Base-by-base conservation (phyloP, 805 yeast species). In the Saccharomycopsis sp. region DNA sequence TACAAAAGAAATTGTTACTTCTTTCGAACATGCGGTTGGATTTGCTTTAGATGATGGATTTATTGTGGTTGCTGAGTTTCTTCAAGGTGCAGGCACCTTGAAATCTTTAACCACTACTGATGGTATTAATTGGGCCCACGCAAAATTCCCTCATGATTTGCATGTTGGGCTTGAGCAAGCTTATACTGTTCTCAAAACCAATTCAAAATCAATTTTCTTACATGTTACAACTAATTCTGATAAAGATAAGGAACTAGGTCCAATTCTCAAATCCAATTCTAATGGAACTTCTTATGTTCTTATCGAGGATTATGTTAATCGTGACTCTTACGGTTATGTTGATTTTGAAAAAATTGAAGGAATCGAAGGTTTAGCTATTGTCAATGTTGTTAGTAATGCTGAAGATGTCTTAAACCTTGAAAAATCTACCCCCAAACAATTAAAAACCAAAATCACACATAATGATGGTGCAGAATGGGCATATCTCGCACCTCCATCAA, bases 391-490 rank as follows among this genome's bases (percentile, higher is more conserved):
- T 3, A 47, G 59, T 6, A 82, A 82, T 50, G 58, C 70, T 0
- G 59, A 62, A 1, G 70, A 69, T 5, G 70, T 70, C 3, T 20
- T 32, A 5, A n/a, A n/a, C n/a, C n/a, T n/a, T n/a, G 21, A 21
- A 3, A 23, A 34, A 4, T 56, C 51, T 5, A 61, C 65, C 4
- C 49, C 56, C 6, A 88, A 88, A 57, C 57, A 65, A 48, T 57
- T 89, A 44, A 76, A 76, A 55, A 71, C 96, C 0, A 69, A 65
- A 57, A 83, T 88, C 41, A 74, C 96, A 0, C 85, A 79, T 54
- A 86, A 86, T 57, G 96, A 92, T 58, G 98, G 96, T 42, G 84
- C 89, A 3, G 78, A 79, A 46, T 89, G 97, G 96, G 58, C 67
- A 3, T 75, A 64, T 44, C 51, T 92, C 15, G 54, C 58, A 1